A percentile compares a stretch with the other conserved stretches of the same genome.
Conservation (phyloP, 2,329 filamentous ascomycete species). For the Dryadomyces sulphureus region DNA sequence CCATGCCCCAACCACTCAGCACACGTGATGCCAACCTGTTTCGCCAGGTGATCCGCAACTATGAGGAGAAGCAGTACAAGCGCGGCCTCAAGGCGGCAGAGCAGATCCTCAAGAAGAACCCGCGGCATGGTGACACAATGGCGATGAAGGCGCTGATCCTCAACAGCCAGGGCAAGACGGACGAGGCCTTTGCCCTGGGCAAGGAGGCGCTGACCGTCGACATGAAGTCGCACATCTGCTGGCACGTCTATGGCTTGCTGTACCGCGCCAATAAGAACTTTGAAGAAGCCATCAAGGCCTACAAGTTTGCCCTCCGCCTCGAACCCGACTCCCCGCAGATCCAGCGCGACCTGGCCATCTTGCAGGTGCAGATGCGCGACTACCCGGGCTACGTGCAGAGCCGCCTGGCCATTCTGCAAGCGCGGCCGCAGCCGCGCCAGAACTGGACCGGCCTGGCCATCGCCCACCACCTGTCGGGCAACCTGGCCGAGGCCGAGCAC, state of each 20-base stretch:
- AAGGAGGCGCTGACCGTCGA: slow-evolving; percentile 88
- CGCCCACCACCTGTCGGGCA: slow-evolving; percentile 80
- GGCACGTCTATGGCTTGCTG: slow-evolving; percentile 94
- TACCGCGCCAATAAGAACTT: slow-evolving; percentile 95
- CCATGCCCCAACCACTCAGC: slow-evolving; percentile 58
- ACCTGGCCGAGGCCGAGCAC: slow-evolving; percentile 74
- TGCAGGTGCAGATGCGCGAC: slow-evolving; percentile 95
- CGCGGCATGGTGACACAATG: slow-evolving; percentile 93
- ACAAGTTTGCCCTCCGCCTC: slow-evolving; percentile 84
- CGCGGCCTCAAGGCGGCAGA: slow-evolving; percentile 85
- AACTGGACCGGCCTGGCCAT: slow-evolving; percentile 98
- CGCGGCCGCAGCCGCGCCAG: slow-evolving; percentile 65
- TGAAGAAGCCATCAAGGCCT: slow-evolving; percentile 97
- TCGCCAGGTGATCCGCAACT: slow-evolving; percentile 84
- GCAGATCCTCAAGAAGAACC: slow-evolving; percentile 87
- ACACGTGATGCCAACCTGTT: slow-evolving; percentile 92
- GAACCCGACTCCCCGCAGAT: slow-evolving; percentile 94
- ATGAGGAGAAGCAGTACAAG: slow-evolving; percentile 98
- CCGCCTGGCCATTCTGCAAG: slow-evolving; percentile 73
- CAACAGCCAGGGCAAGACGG: slow-evolving; percentile 79
- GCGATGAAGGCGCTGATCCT: slow-evolving; percentile 98
- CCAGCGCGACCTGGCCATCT: slow-evolving; percentile 77
- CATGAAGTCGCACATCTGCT: slow-evolving; percentile 99
- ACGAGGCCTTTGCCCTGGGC: slow-evolving; percentile 85
- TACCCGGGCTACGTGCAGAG: slow-evolving; percentile 88